Conservation (phyloP, 345 rosid species). For the Eucalyptus urophylla region DNA sequence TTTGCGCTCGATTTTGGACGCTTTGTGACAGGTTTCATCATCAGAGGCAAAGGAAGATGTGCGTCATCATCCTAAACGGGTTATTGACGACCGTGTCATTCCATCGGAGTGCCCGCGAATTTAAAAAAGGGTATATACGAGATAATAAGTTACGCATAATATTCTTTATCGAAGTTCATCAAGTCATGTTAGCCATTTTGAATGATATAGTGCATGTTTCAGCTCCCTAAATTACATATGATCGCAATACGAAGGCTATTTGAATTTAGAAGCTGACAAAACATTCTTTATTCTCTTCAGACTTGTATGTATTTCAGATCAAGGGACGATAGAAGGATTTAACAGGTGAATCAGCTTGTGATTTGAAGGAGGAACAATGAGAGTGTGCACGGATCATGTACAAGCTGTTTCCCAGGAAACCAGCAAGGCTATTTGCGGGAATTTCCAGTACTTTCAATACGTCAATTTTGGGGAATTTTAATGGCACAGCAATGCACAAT, state of each 20-base stretch:
- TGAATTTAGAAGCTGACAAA: background rate
- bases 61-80: background rate
- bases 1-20: background rate
- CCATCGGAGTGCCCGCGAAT: background rate
- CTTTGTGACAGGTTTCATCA: background rate
- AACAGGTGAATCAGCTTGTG: background rate
- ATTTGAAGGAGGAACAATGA: background rate
- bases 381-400: background rate
- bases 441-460: background rate
- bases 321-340: background rate
- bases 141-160: background rate
- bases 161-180: background rate
- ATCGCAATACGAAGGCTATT: background rate
- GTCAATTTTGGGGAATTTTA: background rate
- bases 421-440: background rate
- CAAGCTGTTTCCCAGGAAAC: background rate
- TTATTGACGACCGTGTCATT: background rate
- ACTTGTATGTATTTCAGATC: background rate
- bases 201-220: background rate
- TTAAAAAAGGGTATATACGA: background rate
- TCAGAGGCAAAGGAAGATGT: background rate
- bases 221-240: background rate
- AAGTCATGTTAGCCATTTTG: background rate
- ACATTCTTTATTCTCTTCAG: background rate
- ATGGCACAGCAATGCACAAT: background rate